Percentiles rank a stretch among this genome's conserved stretches.
Conservation (phyloP, 2,329 filamentous ascomycete genomes). For the Phaeosphaeriaceae sp. region DNA sequence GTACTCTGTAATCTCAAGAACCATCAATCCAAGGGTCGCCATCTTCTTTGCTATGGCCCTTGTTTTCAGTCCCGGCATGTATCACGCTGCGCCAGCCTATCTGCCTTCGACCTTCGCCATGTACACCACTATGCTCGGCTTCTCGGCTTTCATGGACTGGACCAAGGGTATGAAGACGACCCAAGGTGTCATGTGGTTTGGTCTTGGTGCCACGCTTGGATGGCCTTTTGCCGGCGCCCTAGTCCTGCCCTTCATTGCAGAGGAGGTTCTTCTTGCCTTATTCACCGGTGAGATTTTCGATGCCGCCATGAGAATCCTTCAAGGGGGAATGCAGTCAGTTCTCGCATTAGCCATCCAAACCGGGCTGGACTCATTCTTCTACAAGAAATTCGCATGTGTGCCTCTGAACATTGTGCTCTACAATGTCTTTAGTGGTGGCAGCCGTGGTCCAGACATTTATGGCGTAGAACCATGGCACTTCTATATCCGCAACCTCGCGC, state of each 20-base stretch:
- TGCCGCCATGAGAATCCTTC: constrained; percentile 66
- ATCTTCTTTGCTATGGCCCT: constrained; percentile 72
- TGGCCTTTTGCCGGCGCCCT: constrained; percentile 95
- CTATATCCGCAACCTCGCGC: constrained; percentile 85
- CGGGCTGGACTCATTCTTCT: constrained; percentile 81
- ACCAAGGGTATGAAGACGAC: constrained; percentile 79
- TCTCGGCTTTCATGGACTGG: constrained; percentile 91
- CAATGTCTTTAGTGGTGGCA: constrained; percentile 85
- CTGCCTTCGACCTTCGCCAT: constrained; percentile 96
- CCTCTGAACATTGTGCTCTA: constrained; percentile 94
- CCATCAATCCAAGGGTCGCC: constrained; percentile 82
- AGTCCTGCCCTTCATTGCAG: constrained; percentile 78
- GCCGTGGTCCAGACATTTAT: constrained; percentile 86
- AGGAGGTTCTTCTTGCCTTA: constrained; percentile 70
- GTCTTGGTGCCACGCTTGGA: constrained; percentile 81
- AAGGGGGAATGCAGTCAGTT: constrained; percentile 72
- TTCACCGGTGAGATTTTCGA: constrained; percentile 66
- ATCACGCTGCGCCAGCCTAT: constrained; percentile 86
- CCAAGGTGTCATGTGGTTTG: constrained; percentile 89
- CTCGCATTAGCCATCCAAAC: constrained; percentile 73
- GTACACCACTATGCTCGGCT: constrained; percentile 88
- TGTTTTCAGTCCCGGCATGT: constrained; percentile 86
- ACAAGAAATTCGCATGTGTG: constrained; percentile 77
- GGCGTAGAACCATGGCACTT: constrained; percentile 97
- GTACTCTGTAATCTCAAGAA: constrained; percentile 77